phyloP scores from a whole-genome alignment of 495 filamentous ascomycete genomes.

The Aspergillus funiculosus region DNA sequence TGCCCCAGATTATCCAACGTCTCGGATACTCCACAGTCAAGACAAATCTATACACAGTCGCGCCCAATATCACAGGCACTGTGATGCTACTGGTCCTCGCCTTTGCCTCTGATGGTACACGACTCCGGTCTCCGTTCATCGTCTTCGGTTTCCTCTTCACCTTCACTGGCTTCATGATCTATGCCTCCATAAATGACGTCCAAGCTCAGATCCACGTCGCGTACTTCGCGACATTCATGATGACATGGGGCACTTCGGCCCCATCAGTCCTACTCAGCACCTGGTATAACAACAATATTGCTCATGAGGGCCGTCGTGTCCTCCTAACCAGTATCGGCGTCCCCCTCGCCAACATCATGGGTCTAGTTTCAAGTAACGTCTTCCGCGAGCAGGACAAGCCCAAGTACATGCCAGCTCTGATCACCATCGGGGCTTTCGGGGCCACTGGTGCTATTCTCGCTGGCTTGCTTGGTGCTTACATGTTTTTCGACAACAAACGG shows the following conservation, averaged over 20 bases:
- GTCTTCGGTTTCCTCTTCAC: conserved; percentile 67
- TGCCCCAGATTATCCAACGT: conserved; percentile 66
- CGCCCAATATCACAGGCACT: conserved; percentile 63
- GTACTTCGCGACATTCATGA: conserved; percentile 78
- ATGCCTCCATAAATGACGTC: conserved; percentile 59
- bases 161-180: conserved; percentile 71
- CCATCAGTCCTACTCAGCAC: conserved; percentile 48
- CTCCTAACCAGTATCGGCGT: conserved; percentile 68
- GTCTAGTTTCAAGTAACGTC: conserved; percentile 65
- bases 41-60: conserved; percentile 74
- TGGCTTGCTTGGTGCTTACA: conserved; percentile 54
- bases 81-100: conserved; percentile 64
- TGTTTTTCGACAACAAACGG: conserved; percentile 64
- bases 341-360: conserved; percentile 76
- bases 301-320: conserved; percentile 66
- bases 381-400: conserved; percentile 67
- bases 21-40: conserved; percentile 59
- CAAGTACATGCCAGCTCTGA: conserved; percentile 67
- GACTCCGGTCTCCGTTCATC: conserved; percentile 68
- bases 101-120: conserved; percentile 57
- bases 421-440: conserved; percentile 69
- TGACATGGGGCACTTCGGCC: conserved; percentile 63
- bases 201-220: conserved; percentile 53
- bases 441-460: conserved; percentile 56
- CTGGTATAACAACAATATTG: conserved; percentile 79